Evolutionary conservation across 306 rosid genomes (phyloP).

Genomic region (Quercus dentata): DNA sequence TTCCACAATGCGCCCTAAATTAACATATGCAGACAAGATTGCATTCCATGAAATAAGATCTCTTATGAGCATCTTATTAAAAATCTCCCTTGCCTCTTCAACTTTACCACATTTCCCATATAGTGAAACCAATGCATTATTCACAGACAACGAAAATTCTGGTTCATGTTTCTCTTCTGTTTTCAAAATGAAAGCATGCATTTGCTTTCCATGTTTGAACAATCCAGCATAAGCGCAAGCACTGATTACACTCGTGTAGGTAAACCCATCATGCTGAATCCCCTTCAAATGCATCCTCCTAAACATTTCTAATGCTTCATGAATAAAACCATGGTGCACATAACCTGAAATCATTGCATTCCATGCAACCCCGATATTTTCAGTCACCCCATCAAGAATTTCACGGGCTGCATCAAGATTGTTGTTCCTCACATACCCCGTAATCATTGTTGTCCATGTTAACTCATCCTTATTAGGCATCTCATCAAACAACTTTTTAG

Average conservation of each 20-base stretch:
- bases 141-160: too few species aligned
- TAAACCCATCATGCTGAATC: not conserved
- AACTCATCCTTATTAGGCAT: not conserved
- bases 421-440: not conserved
- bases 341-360: slow-evolving; percentile 9
- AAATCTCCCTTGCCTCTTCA: slow-evolving; percentile 33
- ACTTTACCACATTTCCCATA: slow-evolving; percentile 26
- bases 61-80: slow-evolving; percentile 28
- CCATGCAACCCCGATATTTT: not conserved
- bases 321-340: slow-evolving; percentile 1
- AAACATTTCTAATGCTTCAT: not conserved
- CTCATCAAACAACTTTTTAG: slow-evolving; percentile 41
- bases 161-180: not conserved
- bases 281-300: too few species aligned
- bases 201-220: slow-evolving; percentile 33
- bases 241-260: slow-evolving; percentile 28
- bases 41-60: slow-evolving; percentile 53
- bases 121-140: too few species aligned
- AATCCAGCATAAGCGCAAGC: slow-evolving; percentile 39
- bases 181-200: slow-evolving; percentile 43
- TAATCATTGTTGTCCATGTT: slow-evolving; percentile 4
- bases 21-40: slow-evolving; percentile 43
- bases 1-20: slow-evolving; percentile 33
- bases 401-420: slow-evolving; percentile 1
- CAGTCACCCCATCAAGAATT: slow-evolving; percentile 6